Conservation (phyloP, 495 filamentous ascomycete species). For the Rhypophila decipiens region DNA sequence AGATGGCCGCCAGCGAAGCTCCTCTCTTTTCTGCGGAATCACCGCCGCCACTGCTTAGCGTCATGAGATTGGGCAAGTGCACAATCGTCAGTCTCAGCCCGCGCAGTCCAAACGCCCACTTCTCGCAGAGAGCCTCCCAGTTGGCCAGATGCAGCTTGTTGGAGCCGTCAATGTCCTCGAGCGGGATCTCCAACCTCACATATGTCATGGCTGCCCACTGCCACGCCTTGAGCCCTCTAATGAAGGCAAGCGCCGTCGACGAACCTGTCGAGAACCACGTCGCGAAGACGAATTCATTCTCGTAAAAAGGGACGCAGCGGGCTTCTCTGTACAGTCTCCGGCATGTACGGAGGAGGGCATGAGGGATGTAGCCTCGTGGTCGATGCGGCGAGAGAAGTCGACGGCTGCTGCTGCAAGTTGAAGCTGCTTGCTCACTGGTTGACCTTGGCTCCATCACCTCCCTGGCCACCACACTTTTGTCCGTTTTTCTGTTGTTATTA, state of each 20-base stretch:
- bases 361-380: conserved; percentile 23
- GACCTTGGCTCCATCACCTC: no score
- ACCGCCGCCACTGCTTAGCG: no score
- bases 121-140: conserved; percentile 26
- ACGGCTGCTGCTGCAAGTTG: neutral
- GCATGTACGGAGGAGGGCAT: conserved; percentile 22
- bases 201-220: conserved; percentile 28
- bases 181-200: conserved; percentile 22
- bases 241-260: conserved; percentile 21
- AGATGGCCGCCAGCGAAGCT: no score
- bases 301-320: conserved; percentile 23
- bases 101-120: conserved; percentile 18
- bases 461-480: neutral
- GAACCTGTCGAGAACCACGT: conserved; percentile 30
- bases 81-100: conserved; percentile 17
- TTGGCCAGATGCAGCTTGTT: conserved; percentile 6
- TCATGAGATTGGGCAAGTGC: no score
- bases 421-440: neutral
- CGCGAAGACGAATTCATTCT: conserved; percentile 33
- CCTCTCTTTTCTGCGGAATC: no score
- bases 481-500: neutral
- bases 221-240: conserved; percentile 20
- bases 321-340: conserved; percentile 27
- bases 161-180: conserved; percentile 14
- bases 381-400: conserved; percentile 23